Evolutionary conservation across 441 rosid species (phyloP).

Genomic region (Francoa sonchifolia): DNA sequence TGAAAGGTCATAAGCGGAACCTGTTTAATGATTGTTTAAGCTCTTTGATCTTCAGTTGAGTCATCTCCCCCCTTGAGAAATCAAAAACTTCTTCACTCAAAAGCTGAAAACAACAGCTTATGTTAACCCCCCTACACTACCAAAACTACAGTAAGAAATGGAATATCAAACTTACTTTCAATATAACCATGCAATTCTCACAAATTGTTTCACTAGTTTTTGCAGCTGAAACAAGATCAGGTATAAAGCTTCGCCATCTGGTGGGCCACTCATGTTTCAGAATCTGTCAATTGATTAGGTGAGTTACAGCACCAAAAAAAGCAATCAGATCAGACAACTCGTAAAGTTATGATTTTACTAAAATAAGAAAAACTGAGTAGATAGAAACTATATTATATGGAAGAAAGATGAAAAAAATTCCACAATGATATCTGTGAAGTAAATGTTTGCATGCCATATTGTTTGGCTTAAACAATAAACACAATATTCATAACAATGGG

Average conservation of each 20-base stretch:
- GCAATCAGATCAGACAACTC: too few species aligned
- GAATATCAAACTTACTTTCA: constrained; percentile 48
- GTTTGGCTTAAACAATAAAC: too few species aligned
- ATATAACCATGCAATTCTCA: constrained; percentile 96
- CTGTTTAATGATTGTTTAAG: constrained; percentile 95
- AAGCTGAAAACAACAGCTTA: constrained; percentile 39
- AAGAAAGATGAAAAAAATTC: too few species aligned
- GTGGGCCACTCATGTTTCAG: constrained; percentile 99
- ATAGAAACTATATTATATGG: too few species aligned
- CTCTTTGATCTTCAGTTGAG: constrained; percentile 94
- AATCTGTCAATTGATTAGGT: constrained; percentile 40
- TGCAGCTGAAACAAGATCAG: constrained; percentile 99
- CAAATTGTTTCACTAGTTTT: constrained; percentile 99
- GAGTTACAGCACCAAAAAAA: too few species aligned
- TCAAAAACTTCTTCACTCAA: constrained; percentile 99
- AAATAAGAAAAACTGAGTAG: too few species aligned
- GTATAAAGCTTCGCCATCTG: constrained; percentile 96
- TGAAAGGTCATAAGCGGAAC: too few species aligned
- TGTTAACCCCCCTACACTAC: constrained; percentile 11
- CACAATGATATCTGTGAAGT: too few species aligned
- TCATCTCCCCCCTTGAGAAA: constrained; percentile 99
- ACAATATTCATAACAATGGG: too few species aligned
- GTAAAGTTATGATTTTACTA: too few species aligned
- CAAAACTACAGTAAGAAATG: background rate
- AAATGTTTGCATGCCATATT: too few species aligned